Base-by-base conservation (phyloP, 371 early-diverging fungal genomes). In the Mucor velutinosus region DNA sequence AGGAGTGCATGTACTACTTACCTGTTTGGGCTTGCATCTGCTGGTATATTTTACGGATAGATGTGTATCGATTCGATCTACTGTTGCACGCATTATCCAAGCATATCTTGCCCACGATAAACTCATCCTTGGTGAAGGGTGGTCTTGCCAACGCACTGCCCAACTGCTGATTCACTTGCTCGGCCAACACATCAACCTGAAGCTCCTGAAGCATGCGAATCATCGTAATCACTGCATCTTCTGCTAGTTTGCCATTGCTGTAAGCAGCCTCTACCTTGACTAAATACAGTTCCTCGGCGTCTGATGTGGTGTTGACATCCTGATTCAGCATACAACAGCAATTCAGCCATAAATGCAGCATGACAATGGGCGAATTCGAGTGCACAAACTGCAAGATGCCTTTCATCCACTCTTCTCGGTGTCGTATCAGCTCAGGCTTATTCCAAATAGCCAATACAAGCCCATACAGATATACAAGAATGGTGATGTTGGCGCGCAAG, bases 381-480 rank as follows among this genome's bases (percentile, higher is more conserved):
- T 67, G 67, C 21, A 76, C 49, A 65, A 81, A 81, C 6, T 62
- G 67, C 12, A 72, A 43, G 6, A 78, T 58, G 6, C 72, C 66
- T 14, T 37, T 6, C 4, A 65, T 57, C 75, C 75, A 76, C 14
- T 60, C 66, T 1, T 57, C 37, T 10, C 61, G 39, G 3, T 49
- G 21, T 21, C 56, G 23, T 11, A 29, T 33, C 3, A 23, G 27
- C 0, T 67, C 71, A n/a, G 53, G 66, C 17, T 69, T 58, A 12
- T 65, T 66, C 4, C 43, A 62, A n/a, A 68, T 19, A 0, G 75
- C 74, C n/a, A 81, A 45, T 0, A 73, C 73, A 33, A 81, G 55
- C 0, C 79, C 79, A 47, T 81, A 81, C 3, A 81, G 47, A 37
- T 76, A 78, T 1, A 78, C 62, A 11, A 78, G 69, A 35, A 81